These are phyloP conservation scores for Achlya hypogyna DNA, from an alignment of 352 stramenopile genomes.

Conservation along the genomic window DNA sequence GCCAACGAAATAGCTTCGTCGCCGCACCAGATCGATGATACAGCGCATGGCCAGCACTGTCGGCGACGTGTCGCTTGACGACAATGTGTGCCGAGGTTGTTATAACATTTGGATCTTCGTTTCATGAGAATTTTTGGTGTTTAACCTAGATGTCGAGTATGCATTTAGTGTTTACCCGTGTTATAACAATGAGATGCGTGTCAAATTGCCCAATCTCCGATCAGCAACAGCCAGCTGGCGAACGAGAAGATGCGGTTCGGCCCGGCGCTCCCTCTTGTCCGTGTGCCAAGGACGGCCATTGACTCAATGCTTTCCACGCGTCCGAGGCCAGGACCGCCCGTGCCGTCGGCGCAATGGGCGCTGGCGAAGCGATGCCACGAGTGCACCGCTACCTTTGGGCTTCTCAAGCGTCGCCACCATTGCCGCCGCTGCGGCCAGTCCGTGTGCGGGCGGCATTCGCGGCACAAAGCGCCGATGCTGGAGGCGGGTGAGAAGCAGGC, in stretches of 20 bases:
- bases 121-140: no score
- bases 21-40: no score
- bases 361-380: slow-evolving; percentile 45
- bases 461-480: slow-evolving; percentile 42
- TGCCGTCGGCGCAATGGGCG: slow-evolving; percentile 40
- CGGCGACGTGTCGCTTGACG: no score
- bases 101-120: no score
- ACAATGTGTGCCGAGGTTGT: no score
- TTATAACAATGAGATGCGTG: not conserved
- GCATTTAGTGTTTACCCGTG: not conserved
- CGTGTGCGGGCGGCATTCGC: slow-evolving; percentile 63
- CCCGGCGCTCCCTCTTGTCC: not conserved
- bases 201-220: not conserved
- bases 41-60: no score
- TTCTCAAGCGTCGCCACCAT: slow-evolving; percentile 71
- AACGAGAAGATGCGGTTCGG: not conserved
- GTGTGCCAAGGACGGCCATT: no score
- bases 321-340: slow-evolving; percentile 19
- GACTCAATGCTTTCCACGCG: not conserved
- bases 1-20: no score
- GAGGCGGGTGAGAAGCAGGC: slow-evolving; percentile 30
- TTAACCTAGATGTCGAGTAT: no score
- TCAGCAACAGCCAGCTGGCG: not conserved
- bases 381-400: slow-evolving; percentile 63
- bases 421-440: slow-evolving; percentile 74